phyloP scores from a whole-genome alignment of 306 rosid genomes.

The Begonia fuchsioides region DNA sequence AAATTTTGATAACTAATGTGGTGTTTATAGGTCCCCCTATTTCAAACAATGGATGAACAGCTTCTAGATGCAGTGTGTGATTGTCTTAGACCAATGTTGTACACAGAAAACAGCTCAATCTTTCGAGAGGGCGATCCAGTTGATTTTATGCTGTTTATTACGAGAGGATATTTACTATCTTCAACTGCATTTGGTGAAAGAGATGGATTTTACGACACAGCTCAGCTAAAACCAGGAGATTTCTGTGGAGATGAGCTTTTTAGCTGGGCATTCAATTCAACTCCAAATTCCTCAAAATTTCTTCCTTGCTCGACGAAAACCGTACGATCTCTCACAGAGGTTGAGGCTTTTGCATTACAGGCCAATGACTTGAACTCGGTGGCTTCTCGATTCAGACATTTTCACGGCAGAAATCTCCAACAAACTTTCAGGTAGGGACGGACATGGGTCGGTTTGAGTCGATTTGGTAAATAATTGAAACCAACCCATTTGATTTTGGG shows the following conservation, averaged over 20 bases:
- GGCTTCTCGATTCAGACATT: constrained; percentile 58
- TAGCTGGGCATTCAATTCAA: constrained; percentile 78
- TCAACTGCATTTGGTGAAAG: constrained; percentile 58
- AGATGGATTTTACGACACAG: constrained; percentile 49
- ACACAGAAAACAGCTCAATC: constrained; percentile 44
- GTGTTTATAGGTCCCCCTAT: constrained; percentile 49
- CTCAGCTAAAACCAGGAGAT: constrained; percentile 53
- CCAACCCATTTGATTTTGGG: too few relatives aligned
- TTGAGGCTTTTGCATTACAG: constrained; percentile 75
- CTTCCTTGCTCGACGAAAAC: constrained; percentile 74
- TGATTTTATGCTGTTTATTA: constrained; percentile 77
- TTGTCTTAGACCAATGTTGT: constrained; percentile 59
- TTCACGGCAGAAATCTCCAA: constrained; percentile 48
- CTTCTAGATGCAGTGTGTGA: constrained; percentile 66
- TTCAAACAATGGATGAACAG: constrained; percentile 50
- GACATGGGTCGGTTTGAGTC: too few relatives aligned
- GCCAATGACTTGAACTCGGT: constrained; percentile 60
- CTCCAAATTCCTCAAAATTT: constrained; percentile 20
- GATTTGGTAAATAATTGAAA: too few relatives aligned
- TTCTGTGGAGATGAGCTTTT: constrained; percentile 96
- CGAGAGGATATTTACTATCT: constrained; percentile 49
- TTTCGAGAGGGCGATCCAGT: constrained; percentile 85
- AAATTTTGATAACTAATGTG: too few relatives aligned
- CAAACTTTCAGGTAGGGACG: constrained; percentile 49
- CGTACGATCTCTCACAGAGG: constrained; percentile 53